Evolutionary conservation across 768 basidiomycete species (phyloP), one percentile per base, ranked within the genome.

Genomic region (Boletus tylopilopsis): DNA sequence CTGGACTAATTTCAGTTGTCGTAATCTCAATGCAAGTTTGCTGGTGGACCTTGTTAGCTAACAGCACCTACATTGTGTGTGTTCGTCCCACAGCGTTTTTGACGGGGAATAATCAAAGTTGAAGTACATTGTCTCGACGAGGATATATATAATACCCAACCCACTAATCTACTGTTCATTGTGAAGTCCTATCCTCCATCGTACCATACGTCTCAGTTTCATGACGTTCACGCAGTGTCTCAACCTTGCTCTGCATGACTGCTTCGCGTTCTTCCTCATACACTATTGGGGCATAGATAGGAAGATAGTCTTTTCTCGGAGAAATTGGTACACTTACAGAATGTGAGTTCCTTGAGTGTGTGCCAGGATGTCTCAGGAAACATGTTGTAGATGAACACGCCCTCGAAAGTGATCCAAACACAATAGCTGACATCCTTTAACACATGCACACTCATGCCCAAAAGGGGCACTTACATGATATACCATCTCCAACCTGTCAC

Each of bases 401-500:
- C 32, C 47, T 47, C 30, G 23, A 47, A 41, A 13, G 47, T 32
- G 16, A 10, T 41, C 39, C 39, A 41, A 9, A 48, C 29, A n/a
- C 38, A 40, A 6, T 48, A 48, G 13, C 47, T 48, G 18, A 18
- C 32, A 41, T 11, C 13, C 16, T 12, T 48, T 7, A 27, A 24
- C 4, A 33, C 47, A 8, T 11, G 24, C 19, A n/a, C 15, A 11
- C 19, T 16, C 0, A 5, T 23, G n/a, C 8, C 4, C 5, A 11
- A 25, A 10, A n/a, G n/a, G 4, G 0, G 32, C n/a, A 12, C 58
- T 54, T 46, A 60, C 58, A 37, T 0, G 12, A 60, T 51, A n/a
- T 54, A 54, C 11, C 29, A 60, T 39, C 23, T 57, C 58, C 59
- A 57, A 11, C 55, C 58, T 60, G 3, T 29, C 0, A 4, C 6